phyloP scores from a whole-genome alignment of 1,284 basidiomycete genomes.

The Leccinum subspadiceum region DNA sequence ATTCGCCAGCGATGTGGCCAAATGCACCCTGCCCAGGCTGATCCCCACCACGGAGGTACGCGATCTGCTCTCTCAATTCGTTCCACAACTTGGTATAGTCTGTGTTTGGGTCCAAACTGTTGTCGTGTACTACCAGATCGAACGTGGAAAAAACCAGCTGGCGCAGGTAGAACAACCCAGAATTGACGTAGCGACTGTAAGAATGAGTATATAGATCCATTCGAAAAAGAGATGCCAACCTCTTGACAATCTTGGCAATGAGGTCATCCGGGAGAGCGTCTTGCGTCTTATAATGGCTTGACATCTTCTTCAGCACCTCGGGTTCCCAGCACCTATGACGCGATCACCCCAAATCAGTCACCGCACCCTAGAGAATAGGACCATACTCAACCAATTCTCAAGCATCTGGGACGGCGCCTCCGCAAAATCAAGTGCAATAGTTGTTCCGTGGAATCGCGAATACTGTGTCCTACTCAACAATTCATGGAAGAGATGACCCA shows the following conservation, averaged over 20 bases:
- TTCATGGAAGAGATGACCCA: conserved; percentile 88
- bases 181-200: conserved; percentile 72
- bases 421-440: conserved; percentile 79
- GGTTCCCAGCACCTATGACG: conserved; percentile 71
- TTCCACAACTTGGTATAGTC: conserved; percentile 82
- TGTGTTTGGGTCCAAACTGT: conserved; percentile 43
- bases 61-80: conserved; percentile 61
- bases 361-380: not conserved
- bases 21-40: conserved; percentile 57
- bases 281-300: conserved; percentile 72
- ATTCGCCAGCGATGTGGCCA: conserved; percentile 2
- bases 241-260: conserved; percentile 77
- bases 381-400: conserved; percentile 70
- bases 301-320: conserved; percentile 66
- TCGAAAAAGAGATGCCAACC: conserved; percentile 38
- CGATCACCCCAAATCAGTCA: not conserved
- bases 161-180: conserved; percentile 77
- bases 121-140: conserved; percentile 73
- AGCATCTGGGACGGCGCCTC: conserved; percentile 89
- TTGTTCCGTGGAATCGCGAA: conserved; percentile 77
- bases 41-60: conserved; percentile 61
- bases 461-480: conserved; percentile 72
- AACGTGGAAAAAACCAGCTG: conserved; percentile 80
- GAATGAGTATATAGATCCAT: not conserved
- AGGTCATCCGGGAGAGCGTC: conserved; percentile 63